A percentile compares a stretch with the other conserved stretches of the same genome.
Evolutionary conservation across 2,329 filamentous ascomycete species (phyloP).

Genomic region (Berkeleyomyces basicola): DNA sequence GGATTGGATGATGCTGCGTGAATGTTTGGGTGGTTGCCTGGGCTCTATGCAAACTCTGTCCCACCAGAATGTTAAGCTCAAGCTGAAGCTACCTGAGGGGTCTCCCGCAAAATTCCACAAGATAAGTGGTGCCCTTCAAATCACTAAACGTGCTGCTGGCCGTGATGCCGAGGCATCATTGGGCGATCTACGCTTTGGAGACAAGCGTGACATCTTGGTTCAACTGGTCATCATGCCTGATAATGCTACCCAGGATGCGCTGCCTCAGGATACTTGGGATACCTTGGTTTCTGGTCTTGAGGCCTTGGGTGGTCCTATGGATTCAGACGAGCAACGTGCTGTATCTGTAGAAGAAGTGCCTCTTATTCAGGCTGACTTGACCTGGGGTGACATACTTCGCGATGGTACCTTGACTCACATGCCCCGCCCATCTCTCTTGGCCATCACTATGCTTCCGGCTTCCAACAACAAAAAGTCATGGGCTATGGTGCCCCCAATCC

Average conservation of each 20-base stretch:
- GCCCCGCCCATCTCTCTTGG: slow-evolving; percentile 74
- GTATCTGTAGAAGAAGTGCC: slow-evolving; percentile 88
- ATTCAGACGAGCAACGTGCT: slow-evolving; percentile 68
- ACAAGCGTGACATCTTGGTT: slow-evolving; percentile 85
- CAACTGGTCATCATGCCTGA: slow-evolving; percentile 88
- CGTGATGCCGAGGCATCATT: slow-evolving; percentile 85
- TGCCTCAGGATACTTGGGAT: slow-evolving; percentile 92
- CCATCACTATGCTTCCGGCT: slow-evolving; percentile 86
- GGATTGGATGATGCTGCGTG: slow-evolving; percentile 99
- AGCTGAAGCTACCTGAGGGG: slow-evolving; percentile 82
- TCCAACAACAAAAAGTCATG: slow-evolving; percentile 47
- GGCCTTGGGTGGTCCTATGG: slow-evolving; percentile 72
- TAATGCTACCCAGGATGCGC: slow-evolving; percentile 60
- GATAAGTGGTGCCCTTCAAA: slow-evolving; percentile 89
- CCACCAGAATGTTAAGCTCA: slow-evolving; percentile 96
- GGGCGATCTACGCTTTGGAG: slow-evolving; percentile 84
- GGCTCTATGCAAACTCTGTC: slow-evolving; percentile 84
- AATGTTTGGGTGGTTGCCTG: slow-evolving; percentile 85
- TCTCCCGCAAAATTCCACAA: slow-evolving; percentile 98
- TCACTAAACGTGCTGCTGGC: slow-evolving; percentile 88
- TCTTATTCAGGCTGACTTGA: slow-evolving; percentile 84
- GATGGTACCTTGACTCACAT: slow-evolving; percentile 76
- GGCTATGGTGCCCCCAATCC: slow-evolving; percentile 61
- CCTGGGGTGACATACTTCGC: slow-evolving; percentile 81
- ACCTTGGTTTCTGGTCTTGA: slow-evolving; percentile 91